Percentiles rank a stretch among this genome's conserved stretches.
Conservation (phyloP, 345 rosid genomes). For the Moringa oleifera region DNA sequence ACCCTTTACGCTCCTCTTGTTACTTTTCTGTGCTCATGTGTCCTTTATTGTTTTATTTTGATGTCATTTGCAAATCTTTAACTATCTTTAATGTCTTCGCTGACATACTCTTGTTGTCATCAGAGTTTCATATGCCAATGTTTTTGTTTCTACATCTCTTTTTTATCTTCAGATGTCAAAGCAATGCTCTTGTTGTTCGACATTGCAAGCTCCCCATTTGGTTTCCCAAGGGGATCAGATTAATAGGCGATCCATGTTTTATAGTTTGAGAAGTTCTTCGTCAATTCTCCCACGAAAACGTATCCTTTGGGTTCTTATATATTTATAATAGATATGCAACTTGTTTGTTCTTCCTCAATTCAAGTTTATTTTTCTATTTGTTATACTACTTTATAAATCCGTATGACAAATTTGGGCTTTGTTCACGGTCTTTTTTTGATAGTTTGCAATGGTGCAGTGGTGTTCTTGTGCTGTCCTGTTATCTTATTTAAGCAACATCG, state of each 20-base stretch:
- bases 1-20: neutral
- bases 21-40: neutral
- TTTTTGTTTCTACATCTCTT: neutral
- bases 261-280: conserved; percentile 31
- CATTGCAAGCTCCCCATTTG: conserved; percentile 28
- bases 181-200: conserved; percentile 34
- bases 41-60: neutral
- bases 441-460: conserved; percentile 1
- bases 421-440: neutral
- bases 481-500: conserved; percentile 3
- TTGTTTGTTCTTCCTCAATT: neutral
- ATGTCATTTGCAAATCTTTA: conserved; percentile 1
- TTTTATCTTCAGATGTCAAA: conserved; percentile 31
- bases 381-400: too few relatives aligned
- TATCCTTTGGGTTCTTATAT: conserved; percentile 42
- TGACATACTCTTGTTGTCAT: conserved; percentile 12
- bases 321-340: neutral
- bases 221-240: conserved; percentile 27
- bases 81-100: conserved; percentile 4
- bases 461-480: neutral
- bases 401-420: too few relatives aligned
- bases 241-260: conserved; percentile 37
- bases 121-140: neutral
- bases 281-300: conserved; percentile 52
- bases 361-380: neutral